Base-by-base conservation (phyloP, 169 alveolate genomes). In the Cryptosporidium canis region DNA sequence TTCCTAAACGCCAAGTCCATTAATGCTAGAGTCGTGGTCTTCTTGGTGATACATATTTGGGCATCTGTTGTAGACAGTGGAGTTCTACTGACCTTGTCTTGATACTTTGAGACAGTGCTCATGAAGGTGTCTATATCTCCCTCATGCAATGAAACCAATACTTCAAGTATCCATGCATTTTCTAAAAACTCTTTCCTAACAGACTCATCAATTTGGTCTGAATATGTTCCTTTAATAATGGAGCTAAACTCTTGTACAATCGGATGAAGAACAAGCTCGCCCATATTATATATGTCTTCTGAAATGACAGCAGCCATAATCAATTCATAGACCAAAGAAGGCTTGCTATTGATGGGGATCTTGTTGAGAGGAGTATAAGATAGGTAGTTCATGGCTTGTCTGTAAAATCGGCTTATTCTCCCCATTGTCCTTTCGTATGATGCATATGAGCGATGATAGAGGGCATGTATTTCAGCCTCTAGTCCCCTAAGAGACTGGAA, bases 391-490 rank as follows among this genome's bases (percentile, higher is more conserved):
- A 77, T 58, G 4, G 72, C 21, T 39, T 77, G 87, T 27, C 27
- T 77, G 33, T 77, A 77, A 39, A 77, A 77, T 58, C 55, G 55
- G 21, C 64, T 77, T n/a, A 39, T 11, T 61, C 87, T 77, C 44
- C 61, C 61, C 65, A 77, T 77, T 29, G 87, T 77, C 44, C 29
- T 77, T 37, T 77, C 87, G 37, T 56, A 77, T 11, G 65, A 39
- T 11, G 87, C 87, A 39, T 61, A 77, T n/a, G 72, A 77, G 24
- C 72, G 56, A 61, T 77, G 87, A 77, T 77, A 77, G 9, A 77
- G 11, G 14, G 58, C 72, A 24, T 58, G 24, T 35, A 77, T 58
- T 29, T 47, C 65, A 21, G 77, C 39, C 39, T 77, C 87, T 7
- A 61, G 44, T 35, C 87, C 87, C 55, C 87, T 77, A 58, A 39